phyloP scores from a whole-genome alignment of 2,329 filamentous ascomycete species.

The Blastomyces percursus region DNA sequence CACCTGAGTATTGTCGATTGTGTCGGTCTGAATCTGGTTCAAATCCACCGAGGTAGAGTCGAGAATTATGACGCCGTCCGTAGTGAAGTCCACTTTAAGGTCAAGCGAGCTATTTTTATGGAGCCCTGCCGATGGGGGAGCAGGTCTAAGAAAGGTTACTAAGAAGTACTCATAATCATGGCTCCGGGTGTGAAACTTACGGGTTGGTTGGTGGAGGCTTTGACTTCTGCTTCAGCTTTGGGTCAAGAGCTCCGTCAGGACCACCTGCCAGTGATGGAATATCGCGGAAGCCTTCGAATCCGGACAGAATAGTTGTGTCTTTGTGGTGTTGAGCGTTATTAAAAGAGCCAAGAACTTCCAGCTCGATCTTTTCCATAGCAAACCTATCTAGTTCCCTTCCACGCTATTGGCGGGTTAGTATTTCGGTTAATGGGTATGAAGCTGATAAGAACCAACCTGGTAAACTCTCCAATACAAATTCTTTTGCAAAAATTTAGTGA shows the following conservation, averaged over 20 bases:
- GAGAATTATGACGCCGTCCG: constrained; percentile 1
- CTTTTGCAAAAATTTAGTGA: constrained; percentile 1
- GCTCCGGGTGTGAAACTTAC: not conserved
- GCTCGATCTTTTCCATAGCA: constrained; percentile 3
- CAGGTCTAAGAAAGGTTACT: not conserved
- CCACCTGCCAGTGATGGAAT: constrained; percentile 4
- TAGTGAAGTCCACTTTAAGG: not conserved
- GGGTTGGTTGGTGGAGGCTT: not conserved
- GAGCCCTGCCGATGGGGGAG: not conserved
- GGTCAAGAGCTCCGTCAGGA: constrained; percentile 2
- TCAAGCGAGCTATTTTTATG: not conserved
- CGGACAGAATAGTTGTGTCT: not conserved
- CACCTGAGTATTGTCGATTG: constrained; percentile 3
- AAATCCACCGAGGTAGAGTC: constrained; percentile 1
- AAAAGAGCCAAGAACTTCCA: constrained; percentile 4
- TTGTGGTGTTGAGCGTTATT: constrained; percentile 1
- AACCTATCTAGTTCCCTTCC: constrained; percentile 1
- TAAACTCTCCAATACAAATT: constrained; percentile 5
- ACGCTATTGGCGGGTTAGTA: not conserved
- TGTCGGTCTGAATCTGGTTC: constrained; percentile 1
- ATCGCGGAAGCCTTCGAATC: constrained; percentile 3
- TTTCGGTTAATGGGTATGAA: not conserved
- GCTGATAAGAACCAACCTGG: not conserved
- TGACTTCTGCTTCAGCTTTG: constrained; percentile 4
- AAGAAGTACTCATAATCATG: not conserved